Evolutionary conservation across 805 yeast species (phyloP), one percentile per base, ranked within the genome.

Genomic region (Myxozyma monticola): DNA sequence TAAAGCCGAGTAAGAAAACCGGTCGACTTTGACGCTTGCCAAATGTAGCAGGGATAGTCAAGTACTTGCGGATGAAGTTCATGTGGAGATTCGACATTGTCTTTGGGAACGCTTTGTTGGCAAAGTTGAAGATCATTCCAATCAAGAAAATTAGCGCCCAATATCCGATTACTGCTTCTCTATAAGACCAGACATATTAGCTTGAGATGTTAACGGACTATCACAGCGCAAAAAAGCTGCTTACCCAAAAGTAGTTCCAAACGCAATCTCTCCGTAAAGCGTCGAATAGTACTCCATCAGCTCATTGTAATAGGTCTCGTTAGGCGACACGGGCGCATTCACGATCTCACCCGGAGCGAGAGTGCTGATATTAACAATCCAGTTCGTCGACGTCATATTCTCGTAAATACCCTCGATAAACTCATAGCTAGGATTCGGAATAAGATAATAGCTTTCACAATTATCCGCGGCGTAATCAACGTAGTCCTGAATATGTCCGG

Each of bases 281-380:
- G 37, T 37, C 14, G 22, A 33, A 12, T 37, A 20, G 26, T 35
- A 48, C 1, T 26, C 30, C 38, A 35, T 33, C 1, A 28, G 12
- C 9, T 5, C 10, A 4, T 35, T 10, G 30, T 48, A 48, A 12
- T 10, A 1, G 1, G 51, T 33, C 17, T 20, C 20, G 22, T 48
- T 42, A 1, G 47, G 33, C 9, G 51, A 26, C 33, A 48, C 38
- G 12, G 51, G 51, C 9, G 49, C 42, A 14, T 46, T 1, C 89
- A 89, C 50, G 81, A 22, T 21, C 2, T 29, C 30, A 2, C 48
- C 48, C 21, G 3, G 12, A 2, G 36, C 34, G 4, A 45, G 36
- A 21, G 48, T 29, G n/a, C 28, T 15, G 2, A 28, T 3, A 20
- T 45, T 24, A 7, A 45, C 31, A n/a, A 45, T 26, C 42, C 42